Percentiles rank a stretch among this genome's conserved stretches.
Conservation (phyloP, 139 green algal species). For the Klebsormidium nitens region DNA sequence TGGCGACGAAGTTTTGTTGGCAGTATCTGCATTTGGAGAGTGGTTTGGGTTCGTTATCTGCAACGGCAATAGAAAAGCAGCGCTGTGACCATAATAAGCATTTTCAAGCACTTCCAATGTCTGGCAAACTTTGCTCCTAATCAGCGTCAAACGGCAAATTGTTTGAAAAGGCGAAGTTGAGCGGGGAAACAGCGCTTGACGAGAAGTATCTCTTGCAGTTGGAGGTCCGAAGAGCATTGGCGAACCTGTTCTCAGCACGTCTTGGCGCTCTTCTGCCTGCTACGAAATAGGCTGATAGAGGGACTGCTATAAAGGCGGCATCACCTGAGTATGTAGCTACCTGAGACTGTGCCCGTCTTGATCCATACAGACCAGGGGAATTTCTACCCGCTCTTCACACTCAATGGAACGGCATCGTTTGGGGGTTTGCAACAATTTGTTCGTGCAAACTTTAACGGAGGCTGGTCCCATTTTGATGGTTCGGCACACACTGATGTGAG, state of each 20-base stretch:
- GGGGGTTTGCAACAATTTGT: no score
- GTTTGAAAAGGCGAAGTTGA: neutral
- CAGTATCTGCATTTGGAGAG: neutral
- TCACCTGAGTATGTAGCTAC: no score
- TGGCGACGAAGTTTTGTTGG: no score
- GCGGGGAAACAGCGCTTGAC: neutral
- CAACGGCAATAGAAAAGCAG: neutral
- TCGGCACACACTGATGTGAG: no score
- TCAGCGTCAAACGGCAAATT: neutral
- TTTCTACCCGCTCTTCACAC: no score
- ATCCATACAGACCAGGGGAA: no score
- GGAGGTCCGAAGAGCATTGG: constrained; percentile 1
- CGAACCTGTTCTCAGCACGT: neutral
- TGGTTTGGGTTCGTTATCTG: neutral
- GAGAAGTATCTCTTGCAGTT: neutral
- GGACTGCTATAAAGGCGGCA: no score
- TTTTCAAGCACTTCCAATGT: neutral
- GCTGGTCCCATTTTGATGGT: no score
- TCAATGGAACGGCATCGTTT: no score
- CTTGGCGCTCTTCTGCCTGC: neutral
- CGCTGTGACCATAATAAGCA: neutral
- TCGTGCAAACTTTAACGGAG: no score
- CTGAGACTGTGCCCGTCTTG: no score
- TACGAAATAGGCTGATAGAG: no score
- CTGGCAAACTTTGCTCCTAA: neutral